Evolutionary conservation across 2,329 filamentous ascomycete species (phyloP).

Genomic region (Clathrospora elynae): DNA sequence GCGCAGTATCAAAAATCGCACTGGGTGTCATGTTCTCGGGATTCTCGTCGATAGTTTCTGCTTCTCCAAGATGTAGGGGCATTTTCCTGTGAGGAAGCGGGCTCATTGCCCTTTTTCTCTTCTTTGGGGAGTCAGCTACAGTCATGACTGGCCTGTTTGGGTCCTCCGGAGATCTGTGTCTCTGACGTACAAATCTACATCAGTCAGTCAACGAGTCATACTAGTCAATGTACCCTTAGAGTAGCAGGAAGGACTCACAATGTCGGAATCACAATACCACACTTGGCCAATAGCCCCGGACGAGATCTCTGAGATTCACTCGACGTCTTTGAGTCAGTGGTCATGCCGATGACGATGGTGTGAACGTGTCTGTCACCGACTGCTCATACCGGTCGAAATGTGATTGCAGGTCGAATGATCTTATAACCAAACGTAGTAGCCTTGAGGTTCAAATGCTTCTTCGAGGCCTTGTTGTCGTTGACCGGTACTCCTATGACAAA

Average conservation of each 20-base stretch:
- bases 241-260: too few relatives aligned
- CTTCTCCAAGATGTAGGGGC: constrained; percentile 18
- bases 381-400: constrained; percentile 27
- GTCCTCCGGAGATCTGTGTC: constrained; percentile 28
- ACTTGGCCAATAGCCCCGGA: constrained; percentile 36
- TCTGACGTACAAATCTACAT: constrained; percentile 42
- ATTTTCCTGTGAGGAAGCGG: constrained; percentile 20
- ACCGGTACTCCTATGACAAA: constrained; percentile 14
- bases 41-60: constrained; percentile 10
- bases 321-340: constrained; percentile 33
- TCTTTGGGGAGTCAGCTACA: constrained; percentile 41
- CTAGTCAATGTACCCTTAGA: too few relatives aligned
- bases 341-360: constrained; percentile 37
- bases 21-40: neutral
- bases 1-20: constrained; percentile 11
- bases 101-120: constrained; percentile 40
- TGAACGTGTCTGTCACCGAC: constrained; percentile 25
- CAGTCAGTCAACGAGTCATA: constrained; percentile 8
- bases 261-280: constrained; percentile 30
- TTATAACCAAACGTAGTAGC: neutral
- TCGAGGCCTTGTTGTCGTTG: neutral
- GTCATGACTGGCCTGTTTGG: constrained; percentile 34
- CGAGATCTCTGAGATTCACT: constrained; percentile 33
- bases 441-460: constrained; percentile 2
- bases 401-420: constrained; percentile 5